Percentiles rank a stretch among this genome's conserved stretches.
Conservation (phyloP, 169 alveolate genomes). For the Eimeria tenella region DNA sequence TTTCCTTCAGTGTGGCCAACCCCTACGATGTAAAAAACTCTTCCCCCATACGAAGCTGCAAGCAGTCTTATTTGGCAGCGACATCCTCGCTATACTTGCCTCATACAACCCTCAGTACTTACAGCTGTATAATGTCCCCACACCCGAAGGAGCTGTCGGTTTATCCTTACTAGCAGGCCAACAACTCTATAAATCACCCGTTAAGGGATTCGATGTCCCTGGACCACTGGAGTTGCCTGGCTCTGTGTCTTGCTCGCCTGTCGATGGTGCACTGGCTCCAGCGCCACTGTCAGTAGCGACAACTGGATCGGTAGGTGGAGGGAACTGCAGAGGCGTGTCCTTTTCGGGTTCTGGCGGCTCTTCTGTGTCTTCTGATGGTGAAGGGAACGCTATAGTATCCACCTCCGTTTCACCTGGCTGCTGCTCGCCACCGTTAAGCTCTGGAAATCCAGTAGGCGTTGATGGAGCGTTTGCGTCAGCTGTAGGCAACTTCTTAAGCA, state of each 20-base stretch:
- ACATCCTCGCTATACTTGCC: not conserved
- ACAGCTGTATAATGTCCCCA: not conserved
- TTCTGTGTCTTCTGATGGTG: conserved; percentile 25
- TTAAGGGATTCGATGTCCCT: too few species aligned
- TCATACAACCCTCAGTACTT: not conserved
- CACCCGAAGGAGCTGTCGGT: not conserved
- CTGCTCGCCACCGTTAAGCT: not conserved
- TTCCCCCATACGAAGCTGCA: too few species aligned
- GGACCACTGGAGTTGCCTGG: too few species aligned
- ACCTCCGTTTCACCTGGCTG: not conserved
- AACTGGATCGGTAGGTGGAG: conserved; percentile 8
- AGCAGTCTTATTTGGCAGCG: not conserved
- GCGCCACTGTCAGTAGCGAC: too few species aligned
- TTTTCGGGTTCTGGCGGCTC: conserved; percentile 54
- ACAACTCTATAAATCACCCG: too few species aligned
- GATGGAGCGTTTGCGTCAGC: conserved; percentile 60
- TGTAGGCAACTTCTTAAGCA: conserved; percentile 52
- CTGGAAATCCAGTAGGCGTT: conserved; percentile 36
- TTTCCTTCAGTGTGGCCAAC: too few species aligned
- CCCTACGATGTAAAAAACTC: too few species aligned
- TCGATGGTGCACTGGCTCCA: too few species aligned
- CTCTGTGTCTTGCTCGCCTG: too few species aligned
- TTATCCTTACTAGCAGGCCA: not conserved
- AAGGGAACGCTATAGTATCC: conserved; percentile 8
- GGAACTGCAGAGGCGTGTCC: not conserved